Evolutionary conservation across 192 early-diverging fungal species (phyloP).

Genomic region (Entophlyctis luteolus): DNA sequence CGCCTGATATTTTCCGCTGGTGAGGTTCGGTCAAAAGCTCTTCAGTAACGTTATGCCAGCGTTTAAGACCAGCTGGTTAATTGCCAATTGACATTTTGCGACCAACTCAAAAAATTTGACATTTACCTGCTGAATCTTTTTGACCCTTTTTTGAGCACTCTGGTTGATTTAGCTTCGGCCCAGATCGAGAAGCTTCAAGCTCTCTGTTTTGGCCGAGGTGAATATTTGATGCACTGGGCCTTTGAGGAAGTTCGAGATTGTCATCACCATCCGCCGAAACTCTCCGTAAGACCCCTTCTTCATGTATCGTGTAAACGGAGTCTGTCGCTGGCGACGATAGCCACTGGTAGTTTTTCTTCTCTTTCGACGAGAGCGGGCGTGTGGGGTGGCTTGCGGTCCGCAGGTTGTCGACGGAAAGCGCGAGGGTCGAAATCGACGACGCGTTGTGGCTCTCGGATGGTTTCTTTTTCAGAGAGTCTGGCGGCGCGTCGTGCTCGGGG

Average conservation of each 20-base stretch:
- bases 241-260: no score
- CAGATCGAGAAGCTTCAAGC: no score
- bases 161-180: not conserved
- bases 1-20: slow-evolving; percentile 10
- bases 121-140: not conserved
- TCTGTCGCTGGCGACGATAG: not conserved
- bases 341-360: not conserved
- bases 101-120: no score
- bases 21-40: not conserved
- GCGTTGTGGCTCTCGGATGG: not conserved
- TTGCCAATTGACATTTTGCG: no score
- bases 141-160: not conserved
- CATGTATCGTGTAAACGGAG: not conserved
- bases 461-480: not conserved
- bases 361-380: no score
- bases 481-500: no score
- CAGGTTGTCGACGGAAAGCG: not conserved
- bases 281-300: no score
- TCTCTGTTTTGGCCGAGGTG: no score
- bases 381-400: no score
- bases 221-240: no score
- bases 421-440: not conserved
- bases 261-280: no score
- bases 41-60: not conserved
- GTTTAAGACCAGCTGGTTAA: not conserved